These are phyloP conservation scores for Starmerella cellae DNA, from an alignment of 805 yeast genomes.

Conservation along the genomic window DNA sequence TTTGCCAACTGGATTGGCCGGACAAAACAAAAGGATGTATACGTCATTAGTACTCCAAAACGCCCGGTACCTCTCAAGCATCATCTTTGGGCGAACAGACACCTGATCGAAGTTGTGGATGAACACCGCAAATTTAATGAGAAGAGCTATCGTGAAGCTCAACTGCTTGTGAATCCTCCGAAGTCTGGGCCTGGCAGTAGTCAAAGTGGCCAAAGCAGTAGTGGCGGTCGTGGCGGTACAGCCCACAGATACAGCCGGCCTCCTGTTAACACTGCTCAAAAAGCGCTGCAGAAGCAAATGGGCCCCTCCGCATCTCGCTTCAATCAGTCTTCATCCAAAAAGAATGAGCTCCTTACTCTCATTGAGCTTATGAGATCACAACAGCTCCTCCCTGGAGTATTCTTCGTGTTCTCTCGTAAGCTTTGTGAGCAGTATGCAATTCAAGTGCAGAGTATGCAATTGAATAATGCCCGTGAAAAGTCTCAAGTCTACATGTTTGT, in stretches of 20 bases:
- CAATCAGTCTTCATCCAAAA: constrained; percentile 56
- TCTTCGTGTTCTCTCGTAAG: constrained; percentile 86
- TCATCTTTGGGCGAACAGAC: constrained; percentile 66
- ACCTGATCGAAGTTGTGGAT: constrained; percentile 59
- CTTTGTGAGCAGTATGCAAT: constrained; percentile 89
- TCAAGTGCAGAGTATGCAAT: constrained; percentile 57
- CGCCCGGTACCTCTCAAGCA: constrained; percentile 94
- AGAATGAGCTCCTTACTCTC: constrained; percentile 61
- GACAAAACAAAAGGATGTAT: constrained; percentile 88
- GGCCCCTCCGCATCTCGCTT: constrained; percentile 28
- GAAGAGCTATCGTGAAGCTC: constrained; percentile 35
- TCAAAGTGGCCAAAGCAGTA: constrained; percentile 9
- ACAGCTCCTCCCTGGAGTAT: constrained; percentile 75
- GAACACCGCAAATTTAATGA: constrained; percentile 58
- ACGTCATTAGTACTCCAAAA: constrained; percentile 90
- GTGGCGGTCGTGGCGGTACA: constrained; percentile 31
- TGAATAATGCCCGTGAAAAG: constrained; percentile 71
- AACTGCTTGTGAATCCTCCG: constrained; percentile 6
- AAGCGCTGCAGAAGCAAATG: constrained; percentile 23
- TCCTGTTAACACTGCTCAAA: constrained; percentile 25
- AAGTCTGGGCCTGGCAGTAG: background rate
- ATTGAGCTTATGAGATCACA: constrained; percentile 56
- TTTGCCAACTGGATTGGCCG: constrained; percentile 99
- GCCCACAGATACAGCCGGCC: constrained; percentile 29
- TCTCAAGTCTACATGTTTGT: constrained; percentile 89